Percentiles rank a stretch among this genome's conserved stretches.
phyloP scores from a whole-genome alignment of 2,329 filamentous ascomycete species.

The Curvularia sp. region DNA sequence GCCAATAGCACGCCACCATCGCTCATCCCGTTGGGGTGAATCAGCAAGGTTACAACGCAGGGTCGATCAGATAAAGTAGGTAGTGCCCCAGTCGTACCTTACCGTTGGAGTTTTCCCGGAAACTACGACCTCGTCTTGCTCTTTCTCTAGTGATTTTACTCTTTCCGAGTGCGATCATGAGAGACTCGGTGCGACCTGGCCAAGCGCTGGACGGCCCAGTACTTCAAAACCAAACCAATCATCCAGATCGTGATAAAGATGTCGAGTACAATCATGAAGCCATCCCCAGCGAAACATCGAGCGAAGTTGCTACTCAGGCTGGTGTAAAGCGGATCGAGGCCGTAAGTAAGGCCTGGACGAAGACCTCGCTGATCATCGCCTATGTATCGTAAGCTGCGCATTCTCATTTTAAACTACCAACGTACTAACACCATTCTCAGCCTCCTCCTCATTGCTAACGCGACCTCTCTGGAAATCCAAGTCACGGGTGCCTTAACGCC shows the following conservation, averaged over 20 bases:
- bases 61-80: constrained; percentile 17
- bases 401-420: neutral
- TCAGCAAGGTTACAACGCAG: constrained; percentile 9
- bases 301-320: constrained; percentile 45
- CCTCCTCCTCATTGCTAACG: constrained; percentile 66
- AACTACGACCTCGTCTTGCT: neutral
- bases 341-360: constrained; percentile 59
- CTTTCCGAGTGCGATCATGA: constrained; percentile 15
- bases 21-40: constrained; percentile 1
- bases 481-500: constrained; percentile 66
- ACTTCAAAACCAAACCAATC: constrained; percentile 10
- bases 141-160: neutral
- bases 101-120: neutral
- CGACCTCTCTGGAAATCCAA: constrained; percentile 71
- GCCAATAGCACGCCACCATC: constrained; percentile 10
- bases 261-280: constrained; percentile 8
- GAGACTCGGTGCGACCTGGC: constrained; percentile 14
- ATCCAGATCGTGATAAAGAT: constrained; percentile 17
- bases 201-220: constrained; percentile 2
- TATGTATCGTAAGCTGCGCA: constrained; percentile 50
- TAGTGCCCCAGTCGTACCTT: constrained; percentile 2
- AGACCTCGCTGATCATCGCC: constrained; percentile 54
- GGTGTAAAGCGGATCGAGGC: constrained; percentile 59
- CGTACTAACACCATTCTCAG: constrained; percentile 28
- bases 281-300: constrained; percentile 14